These are phyloP conservation scores for Hypoxylon cercidicola DNA, from an alignment of 495 filamentous ascomycete genomes.

Conservation along the genomic window DNA sequence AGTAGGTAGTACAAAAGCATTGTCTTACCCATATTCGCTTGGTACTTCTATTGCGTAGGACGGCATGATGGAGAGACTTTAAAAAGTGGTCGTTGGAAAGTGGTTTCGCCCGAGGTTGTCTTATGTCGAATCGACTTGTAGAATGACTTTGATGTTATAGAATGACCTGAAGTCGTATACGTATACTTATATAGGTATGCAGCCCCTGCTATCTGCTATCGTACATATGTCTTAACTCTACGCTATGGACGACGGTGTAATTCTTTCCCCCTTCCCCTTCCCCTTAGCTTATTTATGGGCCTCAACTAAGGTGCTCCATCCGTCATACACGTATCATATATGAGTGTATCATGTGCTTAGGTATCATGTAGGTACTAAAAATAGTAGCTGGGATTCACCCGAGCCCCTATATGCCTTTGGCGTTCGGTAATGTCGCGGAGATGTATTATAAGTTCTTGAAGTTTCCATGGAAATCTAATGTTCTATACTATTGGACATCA, in stretches of 20 bases:
- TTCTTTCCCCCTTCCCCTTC: neutral
- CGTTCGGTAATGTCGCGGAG: neutral
- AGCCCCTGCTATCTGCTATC: neutral
- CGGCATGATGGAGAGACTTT: conserved; percentile 12
- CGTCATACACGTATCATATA: neutral
- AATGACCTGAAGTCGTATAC: too few species aligned
- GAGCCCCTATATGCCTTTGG: neutral
- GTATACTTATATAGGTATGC: too few species aligned
- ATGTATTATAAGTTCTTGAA: conserved; percentile 8
- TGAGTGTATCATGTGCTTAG: too few species aligned
- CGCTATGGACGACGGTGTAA: conserved; percentile 1
- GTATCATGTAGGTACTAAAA: neutral
- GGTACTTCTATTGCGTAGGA: conserved; percentile 46
- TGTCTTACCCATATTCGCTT: conserved; percentile 56
- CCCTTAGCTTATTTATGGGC: conserved; percentile 1
- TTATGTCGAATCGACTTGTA: neutral
- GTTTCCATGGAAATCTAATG: conserved; percentile 4
- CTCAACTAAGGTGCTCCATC: neutral
- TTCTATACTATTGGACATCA: conserved; percentile 1
- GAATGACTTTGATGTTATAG: too few species aligned
- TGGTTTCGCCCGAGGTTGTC: neutral
- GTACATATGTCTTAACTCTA: too few species aligned
- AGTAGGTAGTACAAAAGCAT: neutral
- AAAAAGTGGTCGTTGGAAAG: neutral
- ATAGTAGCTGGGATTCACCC: neutral